phyloP scores from a whole-genome alignment of 768 basidiomycete genomes.

The Kwoniella shandongensis region DNA sequence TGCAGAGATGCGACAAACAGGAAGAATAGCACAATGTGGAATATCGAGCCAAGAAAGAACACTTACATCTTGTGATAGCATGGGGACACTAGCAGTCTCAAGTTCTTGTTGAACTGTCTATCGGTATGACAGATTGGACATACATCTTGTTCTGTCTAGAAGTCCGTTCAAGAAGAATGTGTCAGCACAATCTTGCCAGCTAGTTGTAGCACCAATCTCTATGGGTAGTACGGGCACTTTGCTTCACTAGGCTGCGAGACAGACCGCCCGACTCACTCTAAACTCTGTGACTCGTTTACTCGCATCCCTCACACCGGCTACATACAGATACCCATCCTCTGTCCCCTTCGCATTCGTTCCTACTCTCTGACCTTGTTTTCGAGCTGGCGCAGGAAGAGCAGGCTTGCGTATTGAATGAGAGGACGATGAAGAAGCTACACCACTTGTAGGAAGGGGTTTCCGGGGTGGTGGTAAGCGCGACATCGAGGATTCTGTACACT shows the following conservation, averaged over 20 bases:
- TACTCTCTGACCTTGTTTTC: conserved; percentile 20
- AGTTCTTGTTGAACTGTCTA: conserved; percentile 88
- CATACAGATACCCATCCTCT: conserved; percentile 46
- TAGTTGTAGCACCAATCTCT: background rate
- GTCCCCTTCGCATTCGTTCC: conserved; percentile 34
- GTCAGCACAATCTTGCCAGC: background rate
- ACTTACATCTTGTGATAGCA: conserved; percentile 97
- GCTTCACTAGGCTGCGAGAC: background rate
- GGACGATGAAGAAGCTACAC: conserved; percentile 7
- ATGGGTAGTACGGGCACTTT: background rate
- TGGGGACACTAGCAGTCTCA: conserved; percentile 87
- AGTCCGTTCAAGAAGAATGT: background rate
- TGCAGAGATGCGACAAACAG: no score
- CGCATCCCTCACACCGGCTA: conserved; percentile 47
- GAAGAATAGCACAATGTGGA: background rate
- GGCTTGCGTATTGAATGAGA: conserved; percentile 4
- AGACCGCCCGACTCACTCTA: conserved; percentile 26
- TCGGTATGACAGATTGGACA: conserved; percentile 98
- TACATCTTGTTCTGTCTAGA: conserved; percentile 69
- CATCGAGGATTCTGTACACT: no score
- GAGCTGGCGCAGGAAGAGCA: background rate
- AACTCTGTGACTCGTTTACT: conserved; percentile 45
- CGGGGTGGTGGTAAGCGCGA: conserved; percentile 11
- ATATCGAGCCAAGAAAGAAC: background rate
- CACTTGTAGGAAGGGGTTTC: conserved; percentile 6